These are phyloP conservation scores for Cucumis sativus DNA, from an alignment of 306 rosid genomes.

Conservation along the genomic window DNA sequence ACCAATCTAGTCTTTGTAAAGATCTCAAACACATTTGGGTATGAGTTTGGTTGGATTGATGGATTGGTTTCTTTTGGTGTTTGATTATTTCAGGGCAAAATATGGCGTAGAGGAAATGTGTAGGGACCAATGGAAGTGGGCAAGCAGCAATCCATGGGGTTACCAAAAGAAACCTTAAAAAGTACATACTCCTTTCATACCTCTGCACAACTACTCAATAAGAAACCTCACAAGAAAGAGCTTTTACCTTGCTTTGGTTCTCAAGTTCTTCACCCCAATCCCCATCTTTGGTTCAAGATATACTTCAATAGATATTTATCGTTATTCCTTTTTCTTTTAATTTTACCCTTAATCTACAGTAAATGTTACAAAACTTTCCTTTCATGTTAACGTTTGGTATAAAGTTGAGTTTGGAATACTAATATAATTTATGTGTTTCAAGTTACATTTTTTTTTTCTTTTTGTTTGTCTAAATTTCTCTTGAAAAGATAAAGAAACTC, in stretches of 20 bases:
- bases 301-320: not conserved
- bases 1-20: not conserved
- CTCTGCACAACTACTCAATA: not conserved
- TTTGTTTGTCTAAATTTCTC: too few relatives aligned
- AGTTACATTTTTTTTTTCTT: too few relatives aligned
- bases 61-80: not conserved
- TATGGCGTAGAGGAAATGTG: constrained; percentile 76
- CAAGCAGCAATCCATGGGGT: constrained; percentile 76
- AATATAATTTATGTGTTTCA: too few relatives aligned
- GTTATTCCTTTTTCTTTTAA: not conserved
- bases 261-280: not conserved
- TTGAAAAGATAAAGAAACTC: too few relatives aligned
- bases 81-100: constrained; percentile 30
- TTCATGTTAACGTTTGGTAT: too few relatives aligned
- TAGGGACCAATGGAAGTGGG: constrained; percentile 99
- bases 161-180: constrained; percentile 36
- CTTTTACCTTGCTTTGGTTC: not conserved
- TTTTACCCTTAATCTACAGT: too few relatives aligned
- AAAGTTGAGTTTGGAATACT: too few relatives aligned
- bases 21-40: not conserved
- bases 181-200: not conserved
- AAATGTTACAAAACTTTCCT: too few relatives aligned
- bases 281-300: not conserved
- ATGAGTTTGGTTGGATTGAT: not conserved
- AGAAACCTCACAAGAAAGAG: not conserved